Conservation (phyloP, 1,284 basidiomycete species). For the Prillingera fragicola region DNA sequence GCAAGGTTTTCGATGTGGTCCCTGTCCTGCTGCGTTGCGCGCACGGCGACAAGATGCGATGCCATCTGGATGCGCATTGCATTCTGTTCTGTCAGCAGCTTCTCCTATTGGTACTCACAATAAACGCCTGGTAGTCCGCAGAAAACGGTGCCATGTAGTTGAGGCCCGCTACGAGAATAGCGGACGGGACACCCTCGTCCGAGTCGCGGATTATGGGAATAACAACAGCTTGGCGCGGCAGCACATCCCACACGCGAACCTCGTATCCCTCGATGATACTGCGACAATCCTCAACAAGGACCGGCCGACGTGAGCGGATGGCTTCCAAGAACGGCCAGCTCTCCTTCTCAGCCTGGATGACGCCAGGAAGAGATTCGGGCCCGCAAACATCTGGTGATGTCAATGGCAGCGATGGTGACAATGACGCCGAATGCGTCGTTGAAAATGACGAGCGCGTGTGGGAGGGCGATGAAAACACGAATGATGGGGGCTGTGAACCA, state of each 20-base stretch:
- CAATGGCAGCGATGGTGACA: no score
- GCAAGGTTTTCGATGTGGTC: conserved; percentile 48
- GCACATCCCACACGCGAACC: conserved; percentile 43
- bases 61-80: background rate
- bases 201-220: conserved; percentile 45
- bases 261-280: conserved; percentile 33
- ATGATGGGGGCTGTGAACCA: no score
- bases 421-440: no score
- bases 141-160: no score
- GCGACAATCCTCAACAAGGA: conserved; percentile 40
- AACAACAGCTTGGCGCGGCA: conserved; percentile 44
- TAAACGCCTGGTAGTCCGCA: conserved; percentile 40
- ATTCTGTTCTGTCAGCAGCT: conserved; percentile 6
- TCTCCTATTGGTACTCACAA: conserved; percentile 8
- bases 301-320: conserved; percentile 23
- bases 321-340: conserved; percentile 42
- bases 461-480: no score
- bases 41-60: background rate
- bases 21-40: background rate
- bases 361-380: no score
- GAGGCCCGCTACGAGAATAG: conserved; percentile 45
- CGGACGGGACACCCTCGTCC: conserved; percentile 34
- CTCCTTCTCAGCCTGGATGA: no score
- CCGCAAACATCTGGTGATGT: no score
- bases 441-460: background rate